Evolutionary conservation across 371 early-diverging fungal genomes (phyloP).

Genomic region (Lichtheimia corymbifera): DNA sequence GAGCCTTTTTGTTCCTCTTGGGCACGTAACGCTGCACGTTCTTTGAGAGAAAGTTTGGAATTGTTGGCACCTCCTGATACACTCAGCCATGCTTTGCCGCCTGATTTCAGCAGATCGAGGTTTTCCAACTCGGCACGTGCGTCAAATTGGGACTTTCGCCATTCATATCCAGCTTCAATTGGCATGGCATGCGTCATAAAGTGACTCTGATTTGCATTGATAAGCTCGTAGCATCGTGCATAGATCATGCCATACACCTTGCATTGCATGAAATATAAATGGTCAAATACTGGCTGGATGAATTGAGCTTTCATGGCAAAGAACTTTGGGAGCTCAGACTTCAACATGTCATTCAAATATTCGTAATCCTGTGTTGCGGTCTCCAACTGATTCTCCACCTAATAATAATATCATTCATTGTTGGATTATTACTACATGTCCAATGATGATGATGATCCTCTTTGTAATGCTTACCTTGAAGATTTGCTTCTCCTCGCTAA

Average conservation of each 20-base stretch:
- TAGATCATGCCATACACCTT: conserved; percentile 61
- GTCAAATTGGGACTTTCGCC: conserved; percentile 28
- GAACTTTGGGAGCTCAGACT: conserved; percentile 71
- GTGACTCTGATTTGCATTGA: conserved; percentile 35
- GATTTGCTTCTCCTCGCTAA: conserved; percentile 74
- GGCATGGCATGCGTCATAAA: conserved; percentile 42
- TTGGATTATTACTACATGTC: background rate
- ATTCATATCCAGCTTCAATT: conserved; percentile 34
- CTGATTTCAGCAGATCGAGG: conserved; percentile 41
- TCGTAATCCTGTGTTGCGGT: conserved; percentile 78
- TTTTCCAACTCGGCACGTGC: conserved; percentile 36
- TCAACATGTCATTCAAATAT: conserved; percentile 66
- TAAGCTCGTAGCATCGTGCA: conserved; percentile 55
- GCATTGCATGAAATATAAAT: conserved; percentile 70
- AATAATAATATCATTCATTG: background rate
- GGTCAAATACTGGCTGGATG: conserved; percentile 75
- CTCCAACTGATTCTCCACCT: conserved; percentile 64
- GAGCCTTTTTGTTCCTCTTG: conserved; percentile 14
- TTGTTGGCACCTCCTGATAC: conserved; percentile 39
- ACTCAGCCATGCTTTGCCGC: conserved; percentile 44
- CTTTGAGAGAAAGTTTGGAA: conserved; percentile 37
- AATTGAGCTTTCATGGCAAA: conserved; percentile 56
- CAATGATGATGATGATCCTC: background rate
- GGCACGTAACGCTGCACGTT: conserved; percentile 36
- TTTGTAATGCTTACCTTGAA: conserved; percentile 39